Percentiles rank a stretch among this genome's conserved stretches.
These are phyloP conservation scores for Xylaria sp. DNA, from an alignment of 2,329 filamentous ascomycete species.

Conservation along the genomic window DNA sequence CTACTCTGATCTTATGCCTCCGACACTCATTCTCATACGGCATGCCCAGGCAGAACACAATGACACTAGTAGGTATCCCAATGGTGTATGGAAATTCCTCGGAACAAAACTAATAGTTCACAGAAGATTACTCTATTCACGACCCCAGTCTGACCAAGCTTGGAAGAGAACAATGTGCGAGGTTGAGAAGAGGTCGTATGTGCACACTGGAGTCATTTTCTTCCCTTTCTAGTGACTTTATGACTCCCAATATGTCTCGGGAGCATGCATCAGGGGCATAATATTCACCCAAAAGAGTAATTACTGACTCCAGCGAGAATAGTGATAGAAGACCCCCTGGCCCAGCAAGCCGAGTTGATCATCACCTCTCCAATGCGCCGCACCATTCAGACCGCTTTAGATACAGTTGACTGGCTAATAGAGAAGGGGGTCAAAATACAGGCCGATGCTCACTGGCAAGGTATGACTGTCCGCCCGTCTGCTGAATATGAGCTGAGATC, in stretches of 20 bases:
- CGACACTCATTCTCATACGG: slow-evolving; percentile 80
- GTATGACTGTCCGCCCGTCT: slow-evolving; percentile 49
- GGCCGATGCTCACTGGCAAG: slow-evolving; percentile 73
- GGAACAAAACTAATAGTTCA: slow-evolving; percentile 7
- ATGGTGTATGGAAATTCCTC: background rate
- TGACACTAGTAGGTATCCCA: slow-evolving; percentile 57
- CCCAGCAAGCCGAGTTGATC: slow-evolving; percentile 61
- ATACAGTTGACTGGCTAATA: slow-evolving; percentile 68
- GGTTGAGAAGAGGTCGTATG: too few relatives aligned
- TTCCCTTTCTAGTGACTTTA: too few relatives aligned
- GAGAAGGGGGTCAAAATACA: slow-evolving; percentile 63
- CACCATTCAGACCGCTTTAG: slow-evolving; percentile 71
- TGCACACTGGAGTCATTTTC: too few relatives aligned
- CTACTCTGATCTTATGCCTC: slow-evolving; percentile 56
- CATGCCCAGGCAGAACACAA: slow-evolving; percentile 81
- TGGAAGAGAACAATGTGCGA: slow-evolving; percentile 60
- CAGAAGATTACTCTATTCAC: slow-evolving; percentile 60
- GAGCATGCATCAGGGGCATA: too few relatives aligned
- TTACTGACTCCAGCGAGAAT: too few relatives aligned
- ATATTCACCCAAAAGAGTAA: too few relatives aligned
- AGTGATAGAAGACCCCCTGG: slow-evolving; percentile 54
- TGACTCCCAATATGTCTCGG: too few relatives aligned
- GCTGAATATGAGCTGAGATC: slow-evolving; percentile 1
- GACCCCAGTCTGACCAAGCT: slow-evolving; percentile 62
- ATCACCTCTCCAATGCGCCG: slow-evolving; percentile 72